Evolutionary conservation across 164 flowering plant species (phyloP).

Genomic region (Liquidambar formosana): DNA sequence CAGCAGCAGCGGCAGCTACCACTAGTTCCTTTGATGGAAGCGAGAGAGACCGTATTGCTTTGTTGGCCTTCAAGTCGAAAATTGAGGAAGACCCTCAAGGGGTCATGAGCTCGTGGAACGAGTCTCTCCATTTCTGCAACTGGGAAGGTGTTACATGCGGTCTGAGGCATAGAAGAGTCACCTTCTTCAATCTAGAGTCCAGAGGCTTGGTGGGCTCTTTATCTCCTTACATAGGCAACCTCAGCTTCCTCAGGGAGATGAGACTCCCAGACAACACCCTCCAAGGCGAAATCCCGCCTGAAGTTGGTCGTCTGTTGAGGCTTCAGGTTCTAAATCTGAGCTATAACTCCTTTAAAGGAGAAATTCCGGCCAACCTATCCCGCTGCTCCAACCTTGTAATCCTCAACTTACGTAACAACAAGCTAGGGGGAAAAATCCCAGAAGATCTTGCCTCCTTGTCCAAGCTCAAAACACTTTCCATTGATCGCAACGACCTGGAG

Average conservation of each 20-base stretch:
- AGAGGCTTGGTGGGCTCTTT: too few relatives aligned
- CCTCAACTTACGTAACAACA: background rate
- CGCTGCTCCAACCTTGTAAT: background rate
- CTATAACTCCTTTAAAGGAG: background rate
- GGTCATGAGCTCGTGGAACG: too few relatives aligned
- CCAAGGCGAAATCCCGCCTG: constrained; percentile 4
- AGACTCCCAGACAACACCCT: constrained; percentile 6
- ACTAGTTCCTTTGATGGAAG: too few relatives aligned
- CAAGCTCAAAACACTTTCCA: background rate
- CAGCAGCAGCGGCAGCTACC: too few relatives aligned
- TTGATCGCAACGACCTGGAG: background rate
- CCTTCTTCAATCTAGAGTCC: too few relatives aligned
- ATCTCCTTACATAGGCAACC: background rate
- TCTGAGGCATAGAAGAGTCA: too few relatives aligned
- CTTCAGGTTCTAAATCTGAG: background rate
- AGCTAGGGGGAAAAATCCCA: constrained; percentile 6
- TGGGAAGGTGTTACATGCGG: too few relatives aligned
- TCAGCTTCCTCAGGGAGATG: background rate
- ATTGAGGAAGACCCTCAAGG: too few relatives aligned
- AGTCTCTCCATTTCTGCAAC: too few relatives aligned
- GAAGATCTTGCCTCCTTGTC: constrained; percentile 7
- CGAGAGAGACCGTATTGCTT: too few relatives aligned
- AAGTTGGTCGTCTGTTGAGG: constrained; percentile 13
- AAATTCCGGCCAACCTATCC: constrained; percentile 4
- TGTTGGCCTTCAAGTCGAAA: too few relatives aligned